Evolutionary conservation across 129 eudicot genomes (phyloP).

Genomic region (Pseudognaphalium luteoalbum): DNA sequence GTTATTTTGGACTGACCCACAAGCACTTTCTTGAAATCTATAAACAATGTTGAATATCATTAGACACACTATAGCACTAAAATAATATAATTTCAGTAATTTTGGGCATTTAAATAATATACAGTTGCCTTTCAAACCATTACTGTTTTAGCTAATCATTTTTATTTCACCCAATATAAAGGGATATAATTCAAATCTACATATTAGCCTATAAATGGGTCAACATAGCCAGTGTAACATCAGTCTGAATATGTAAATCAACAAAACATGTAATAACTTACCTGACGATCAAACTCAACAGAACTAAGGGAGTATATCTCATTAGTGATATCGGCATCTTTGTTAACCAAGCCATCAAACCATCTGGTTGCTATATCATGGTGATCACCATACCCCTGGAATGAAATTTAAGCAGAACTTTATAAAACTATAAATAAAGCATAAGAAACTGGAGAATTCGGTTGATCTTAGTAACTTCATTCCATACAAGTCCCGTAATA

Average conservation of each 20-base stretch:
- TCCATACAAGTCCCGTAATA: background rate
- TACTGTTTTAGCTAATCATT: background rate
- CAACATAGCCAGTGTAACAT: background rate
- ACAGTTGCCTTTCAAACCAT: background rate
- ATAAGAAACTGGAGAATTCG: background rate
- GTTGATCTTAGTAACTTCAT: background rate
- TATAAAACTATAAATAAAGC: background rate
- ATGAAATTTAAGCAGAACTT: conserved; percentile 19
- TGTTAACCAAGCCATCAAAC: conserved; percentile 78
- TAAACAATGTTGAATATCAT: no score
- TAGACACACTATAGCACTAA: no score
- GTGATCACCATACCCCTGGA: conserved; percentile 44
- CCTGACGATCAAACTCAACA: conserved; percentile 95
- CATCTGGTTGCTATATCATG: conserved; percentile 57
- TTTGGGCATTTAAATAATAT: no score
- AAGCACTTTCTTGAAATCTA: no score
- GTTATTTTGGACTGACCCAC: background rate
- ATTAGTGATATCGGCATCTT: conserved; percentile 61
- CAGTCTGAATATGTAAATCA: background rate
- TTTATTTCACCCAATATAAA: no score
- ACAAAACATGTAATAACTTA: conserved; percentile 32
- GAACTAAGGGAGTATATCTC: conserved; percentile 79
- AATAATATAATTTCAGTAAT: no score
- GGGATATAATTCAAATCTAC: no score
- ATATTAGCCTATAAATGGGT: background rate